phyloP scores from a whole-genome alignment of 1,284 basidiomycete species.

The Malassezia yamatoensis region DNA sequence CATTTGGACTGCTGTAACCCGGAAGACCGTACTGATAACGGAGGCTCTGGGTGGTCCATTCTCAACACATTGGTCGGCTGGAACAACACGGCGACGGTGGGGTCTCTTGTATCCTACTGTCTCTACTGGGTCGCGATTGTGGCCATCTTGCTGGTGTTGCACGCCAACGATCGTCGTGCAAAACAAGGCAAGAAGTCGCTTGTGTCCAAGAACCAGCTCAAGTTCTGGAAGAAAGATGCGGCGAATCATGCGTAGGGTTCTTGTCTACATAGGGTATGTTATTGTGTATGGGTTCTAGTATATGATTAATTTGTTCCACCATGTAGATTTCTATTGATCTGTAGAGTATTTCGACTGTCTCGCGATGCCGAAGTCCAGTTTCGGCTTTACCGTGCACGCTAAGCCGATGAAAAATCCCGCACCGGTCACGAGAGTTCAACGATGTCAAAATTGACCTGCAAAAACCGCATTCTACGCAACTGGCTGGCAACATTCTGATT shows the following conservation, averaged over 20 bases:
- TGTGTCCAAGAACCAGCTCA: not conserved
- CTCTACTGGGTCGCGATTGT: slow-evolving; percentile 37
- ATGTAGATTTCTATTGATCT: too few species aligned
- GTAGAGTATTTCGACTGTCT: too few species aligned
- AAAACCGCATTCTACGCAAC: too few species aligned
- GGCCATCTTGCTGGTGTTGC: not conserved
- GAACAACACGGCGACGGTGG: slow-evolving; percentile 42
- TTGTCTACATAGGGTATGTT: not conserved
- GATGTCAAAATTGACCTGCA: too few species aligned
- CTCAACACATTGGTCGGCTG: slow-evolving; percentile 41
- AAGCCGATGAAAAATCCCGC: too few species aligned
- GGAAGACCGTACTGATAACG: slow-evolving; percentile 51
- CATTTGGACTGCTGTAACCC: slow-evolving; percentile 70
- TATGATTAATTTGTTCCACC: too few species aligned
- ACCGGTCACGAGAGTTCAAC: too few species aligned
- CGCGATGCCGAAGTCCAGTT: too few species aligned
- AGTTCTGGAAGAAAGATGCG: not conserved
- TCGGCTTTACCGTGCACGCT: too few species aligned
- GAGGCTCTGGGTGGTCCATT: slow-evolving; percentile 36
- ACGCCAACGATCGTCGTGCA: too few species aligned
- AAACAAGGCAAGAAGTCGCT: not conserved
- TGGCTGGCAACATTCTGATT: too few species aligned
- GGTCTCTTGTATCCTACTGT: slow-evolving; percentile 30
- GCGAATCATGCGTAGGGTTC: not conserved
- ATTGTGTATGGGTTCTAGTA: not conserved